These are phyloP conservation scores for Pueraria montana DNA, from an alignment of 306 rosid species.

Conservation along the genomic window DNA sequence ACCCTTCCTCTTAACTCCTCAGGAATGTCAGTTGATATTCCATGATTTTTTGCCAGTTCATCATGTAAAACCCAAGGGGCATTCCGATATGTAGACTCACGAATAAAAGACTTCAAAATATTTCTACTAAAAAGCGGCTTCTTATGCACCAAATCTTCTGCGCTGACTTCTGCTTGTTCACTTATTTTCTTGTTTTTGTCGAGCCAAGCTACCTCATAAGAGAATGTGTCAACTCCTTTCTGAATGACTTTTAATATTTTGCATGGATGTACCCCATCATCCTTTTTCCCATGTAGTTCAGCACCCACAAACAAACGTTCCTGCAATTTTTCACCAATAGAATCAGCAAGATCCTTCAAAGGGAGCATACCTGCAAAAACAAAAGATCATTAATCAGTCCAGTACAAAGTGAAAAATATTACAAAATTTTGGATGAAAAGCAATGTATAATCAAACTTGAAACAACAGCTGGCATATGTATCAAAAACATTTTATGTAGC, in stretches of 20 bases:
- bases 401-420: constrained; percentile 23
- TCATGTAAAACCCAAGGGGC: constrained; percentile 94
- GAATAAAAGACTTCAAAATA: constrained; percentile 83
- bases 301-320: constrained; percentile 73
- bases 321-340: constrained; percentile 76
- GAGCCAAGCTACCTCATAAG: constrained; percentile 85
- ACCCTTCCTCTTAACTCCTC: constrained; percentile 68
- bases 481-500: constrained; percentile 11
- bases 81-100: constrained; percentile 91
- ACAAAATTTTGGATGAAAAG: constrained; percentile 15
- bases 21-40: constrained; percentile 80
- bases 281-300: constrained; percentile 80
- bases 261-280: constrained; percentile 65
- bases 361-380: constrained; percentile 77
- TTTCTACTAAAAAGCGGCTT: constrained; percentile 84
- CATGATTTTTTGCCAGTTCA: constrained; percentile 76
- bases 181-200: constrained; percentile 71
- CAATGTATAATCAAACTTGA: constrained; percentile 21
- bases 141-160: constrained; percentile 75
- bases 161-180: constrained; percentile 57
- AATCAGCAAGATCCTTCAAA: constrained; percentile 85
- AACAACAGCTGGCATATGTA: constrained; percentile 6
- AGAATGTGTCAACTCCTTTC: constrained; percentile 55
- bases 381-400: constrained; percentile 39
- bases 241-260: constrained; percentile 69